phyloP scores from a whole-genome alignment of 2,329 filamentous ascomycete genomes.

The Fusarium verticillioides region DNA sequence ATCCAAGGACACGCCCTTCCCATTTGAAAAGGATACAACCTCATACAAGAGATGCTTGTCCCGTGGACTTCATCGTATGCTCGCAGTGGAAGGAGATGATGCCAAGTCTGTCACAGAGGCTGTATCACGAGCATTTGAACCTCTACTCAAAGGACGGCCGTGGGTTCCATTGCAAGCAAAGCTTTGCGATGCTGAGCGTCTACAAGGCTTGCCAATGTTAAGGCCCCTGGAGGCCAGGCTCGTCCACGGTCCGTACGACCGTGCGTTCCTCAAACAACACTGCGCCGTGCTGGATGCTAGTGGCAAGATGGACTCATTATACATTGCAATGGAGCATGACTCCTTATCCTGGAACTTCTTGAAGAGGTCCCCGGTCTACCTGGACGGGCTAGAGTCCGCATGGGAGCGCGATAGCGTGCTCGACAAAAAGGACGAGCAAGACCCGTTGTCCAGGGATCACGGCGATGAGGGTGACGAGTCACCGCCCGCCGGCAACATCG shows the following conservation, averaged over 20 bases:
- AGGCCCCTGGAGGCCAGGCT: slow-evolving; percentile 61
- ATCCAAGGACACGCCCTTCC: slow-evolving; percentile 64
- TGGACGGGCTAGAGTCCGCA: slow-evolving; percentile 64
- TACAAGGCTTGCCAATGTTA: slow-evolving; percentile 69
- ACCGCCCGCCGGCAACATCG: slow-evolving; percentile 36
- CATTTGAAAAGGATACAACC: slow-evolving; percentile 70
- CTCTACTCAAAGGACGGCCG: slow-evolving; percentile 59
- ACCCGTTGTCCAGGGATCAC: slow-evolving; percentile 47
- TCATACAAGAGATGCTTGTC: slow-evolving; percentile 71
- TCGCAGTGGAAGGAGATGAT: slow-evolving; percentile 62
- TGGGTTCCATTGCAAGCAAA: slow-evolving; percentile 70
- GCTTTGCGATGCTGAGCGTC: slow-evolving; percentile 65
- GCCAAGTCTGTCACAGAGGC: slow-evolving; percentile 61
- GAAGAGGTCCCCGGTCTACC: slow-evolving; percentile 58
- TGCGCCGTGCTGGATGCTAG: slow-evolving; percentile 66
- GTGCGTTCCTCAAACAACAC: slow-evolving; percentile 62
- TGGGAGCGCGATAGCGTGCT: slow-evolving; percentile 65
- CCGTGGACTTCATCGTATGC: slow-evolving; percentile 67
- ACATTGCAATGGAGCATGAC: slow-evolving; percentile 66
- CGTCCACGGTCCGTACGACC: slow-evolving; percentile 57
- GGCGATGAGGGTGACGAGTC: slow-evolving; percentile 36
- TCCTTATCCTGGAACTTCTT: slow-evolving; percentile 68
- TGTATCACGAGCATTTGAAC: slow-evolving; percentile 61
- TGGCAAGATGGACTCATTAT: slow-evolving; percentile 68
- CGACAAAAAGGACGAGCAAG: slow-evolving; percentile 52